Evolutionary conservation across 2,329 filamentous ascomycete species (phyloP), one percentile per base, ranked within the genome.

Genomic region (Dothideomycetes sp.): DNA sequence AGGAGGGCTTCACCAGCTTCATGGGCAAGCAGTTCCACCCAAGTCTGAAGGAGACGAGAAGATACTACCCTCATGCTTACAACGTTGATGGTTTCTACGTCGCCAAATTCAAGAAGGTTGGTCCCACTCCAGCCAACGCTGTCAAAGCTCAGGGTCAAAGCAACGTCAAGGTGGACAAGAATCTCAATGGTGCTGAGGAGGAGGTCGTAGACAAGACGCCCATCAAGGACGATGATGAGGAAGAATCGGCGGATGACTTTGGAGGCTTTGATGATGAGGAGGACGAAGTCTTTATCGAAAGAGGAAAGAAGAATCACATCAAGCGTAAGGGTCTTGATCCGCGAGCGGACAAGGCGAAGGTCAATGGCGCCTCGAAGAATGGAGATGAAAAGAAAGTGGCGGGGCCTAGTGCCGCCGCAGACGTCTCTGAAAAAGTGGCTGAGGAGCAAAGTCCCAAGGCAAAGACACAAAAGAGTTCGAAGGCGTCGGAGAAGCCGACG

Each of bases 51-150:
- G 69, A 88, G 58, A 88, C 87, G 12, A 72, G 85, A 48, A 72
- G 88, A 41, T 94, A 86, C 68, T 94, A 93, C 64, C 86, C 87
- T 1, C 86, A 94, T 59, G 75, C 82, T 15, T 86, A 91, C 68
- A 94, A 95, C 65, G 87, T 98, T 24, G 91, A 96, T 60, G 91
- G 91, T 48, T 98, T 98, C 78, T 98, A 87, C 59, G 91, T 98
- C 45, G 85, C 87, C 55, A 98, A 98, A 64, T 83, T 98, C 65
- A 88, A 94, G 64, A 98, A 98, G 73, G 77, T 77, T 12, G 89
- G 78, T 0, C 82, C 85, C 3, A 84, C 83, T 31, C 80, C 84
- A 1, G 64, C 70, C 41, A 76, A 73, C 39, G 69, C 72, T 2
- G 65, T 72, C 7, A 54, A 56, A 38, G 58, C 62, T 40, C 61